phyloP scores from a whole-genome alignment of 176 grass and related monocot species.

The Carex littledalei region DNA sequence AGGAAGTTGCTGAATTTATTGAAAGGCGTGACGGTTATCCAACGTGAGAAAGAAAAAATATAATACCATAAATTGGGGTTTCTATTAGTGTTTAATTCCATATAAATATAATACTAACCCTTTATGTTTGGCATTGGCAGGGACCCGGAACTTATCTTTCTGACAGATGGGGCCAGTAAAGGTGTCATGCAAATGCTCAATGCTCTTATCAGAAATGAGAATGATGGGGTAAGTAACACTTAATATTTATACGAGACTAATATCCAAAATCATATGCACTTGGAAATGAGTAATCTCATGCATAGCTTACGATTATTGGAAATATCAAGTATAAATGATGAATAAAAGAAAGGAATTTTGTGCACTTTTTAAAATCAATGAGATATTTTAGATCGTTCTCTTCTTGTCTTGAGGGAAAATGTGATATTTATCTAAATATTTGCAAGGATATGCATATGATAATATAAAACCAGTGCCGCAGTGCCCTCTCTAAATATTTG shows the following conservation, averaged over 20 bases:
- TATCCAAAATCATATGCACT: no score
- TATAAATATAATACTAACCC: slow-evolving; percentile 13
- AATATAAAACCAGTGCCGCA: slow-evolving; percentile 68
- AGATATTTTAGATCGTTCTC: background rate
- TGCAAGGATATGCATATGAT: background rate
- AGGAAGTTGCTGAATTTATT: slow-evolving; percentile 95
- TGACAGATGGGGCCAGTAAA: slow-evolving; percentile 95
- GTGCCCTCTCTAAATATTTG: slow-evolving; percentile 62
- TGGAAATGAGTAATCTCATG: background rate
- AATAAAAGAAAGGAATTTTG: background rate
- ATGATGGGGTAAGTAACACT: slow-evolving; percentile 58
- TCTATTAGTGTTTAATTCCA: background rate
- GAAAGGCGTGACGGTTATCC: slow-evolving; percentile 92
- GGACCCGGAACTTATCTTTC: slow-evolving; percentile 91
- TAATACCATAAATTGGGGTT: background rate
- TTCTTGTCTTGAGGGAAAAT: background rate
- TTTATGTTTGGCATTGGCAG: slow-evolving; percentile 34
- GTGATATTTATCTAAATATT: background rate
- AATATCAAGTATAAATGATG: background rate
- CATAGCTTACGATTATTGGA: background rate
- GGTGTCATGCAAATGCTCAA: slow-evolving; percentile 96
- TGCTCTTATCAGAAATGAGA: slow-evolving; percentile 70
- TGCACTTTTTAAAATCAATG: background rate
- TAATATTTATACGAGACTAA: background rate
- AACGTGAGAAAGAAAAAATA: slow-evolving; percentile 40